Evolutionary conservation across 1,284 basidiomycete species (phyloP).

Genomic region (Meira nashicola): DNA sequence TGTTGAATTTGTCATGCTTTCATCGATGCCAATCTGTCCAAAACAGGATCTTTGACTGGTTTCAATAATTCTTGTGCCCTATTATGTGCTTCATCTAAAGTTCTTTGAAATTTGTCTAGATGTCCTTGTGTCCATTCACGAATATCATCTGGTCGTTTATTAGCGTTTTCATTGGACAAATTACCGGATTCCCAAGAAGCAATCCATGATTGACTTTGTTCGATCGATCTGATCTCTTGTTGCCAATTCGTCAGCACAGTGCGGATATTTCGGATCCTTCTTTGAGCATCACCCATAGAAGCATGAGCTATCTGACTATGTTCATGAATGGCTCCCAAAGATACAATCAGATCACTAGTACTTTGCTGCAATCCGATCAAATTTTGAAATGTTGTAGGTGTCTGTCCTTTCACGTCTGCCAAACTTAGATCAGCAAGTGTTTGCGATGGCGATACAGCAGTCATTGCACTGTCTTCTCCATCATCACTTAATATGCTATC

Average conservation of each 20-base stretch:
- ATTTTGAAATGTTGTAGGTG: neutral
- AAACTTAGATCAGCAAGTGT: neutral
- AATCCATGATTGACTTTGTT: constrained; percentile 21
- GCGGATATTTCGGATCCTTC: constrained; percentile 22
- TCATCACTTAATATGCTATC: neutral
- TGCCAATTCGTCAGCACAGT: constrained; percentile 22
- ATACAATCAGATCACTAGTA: constrained; percentile 14
- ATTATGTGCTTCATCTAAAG: constrained; percentile 16
- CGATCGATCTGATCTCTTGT: constrained; percentile 21
- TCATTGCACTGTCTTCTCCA: neutral
- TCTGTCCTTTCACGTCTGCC: neutral
- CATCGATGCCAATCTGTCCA: constrained; percentile 6
- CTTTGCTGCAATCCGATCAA: constrained; percentile 18
- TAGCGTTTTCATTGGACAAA: neutral
- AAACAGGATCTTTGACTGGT: constrained; percentile 12
- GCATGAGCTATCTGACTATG: constrained; percentile 27
- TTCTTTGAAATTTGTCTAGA: constrained; percentile 16
- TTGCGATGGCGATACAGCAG: neutral
- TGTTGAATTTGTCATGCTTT: neutral
- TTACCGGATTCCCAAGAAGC: neutral
- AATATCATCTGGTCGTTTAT: constrained; percentile 13
- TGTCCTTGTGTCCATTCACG: constrained; percentile 20
- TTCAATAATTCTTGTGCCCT: constrained; percentile 15
- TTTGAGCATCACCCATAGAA: constrained; percentile 20
- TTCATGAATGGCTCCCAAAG: constrained; percentile 23